These are phyloP conservation scores for Trichophyton simii DNA, from an alignment of 2,329 filamentous ascomycete species.

Conservation along the genomic window DNA sequence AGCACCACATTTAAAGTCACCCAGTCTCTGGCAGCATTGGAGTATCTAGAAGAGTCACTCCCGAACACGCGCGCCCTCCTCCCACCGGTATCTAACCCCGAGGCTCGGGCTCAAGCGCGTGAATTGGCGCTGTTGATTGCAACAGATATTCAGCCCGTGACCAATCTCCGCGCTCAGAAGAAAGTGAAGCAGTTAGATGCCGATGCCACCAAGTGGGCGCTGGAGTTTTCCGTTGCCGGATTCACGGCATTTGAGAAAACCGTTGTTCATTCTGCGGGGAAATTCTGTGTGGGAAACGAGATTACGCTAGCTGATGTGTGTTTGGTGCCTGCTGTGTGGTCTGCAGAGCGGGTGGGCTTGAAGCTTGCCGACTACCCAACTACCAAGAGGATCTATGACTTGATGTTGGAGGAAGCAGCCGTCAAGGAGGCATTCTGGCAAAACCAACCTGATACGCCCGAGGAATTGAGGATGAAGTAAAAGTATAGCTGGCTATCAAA, in stretches of 20 bases:
- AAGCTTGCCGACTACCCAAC: slow-evolving; percentile 40
- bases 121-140: slow-evolving; percentile 44
- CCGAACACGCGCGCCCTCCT: slow-evolving; percentile 33
- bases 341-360: slow-evolving; percentile 43
- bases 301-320: slow-evolving; percentile 48
- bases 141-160: slow-evolving; percentile 48
- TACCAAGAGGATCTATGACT: slow-evolving; percentile 35
- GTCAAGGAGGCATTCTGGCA: slow-evolving; percentile 44
- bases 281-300: slow-evolving; percentile 44
- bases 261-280: slow-evolving; percentile 32
- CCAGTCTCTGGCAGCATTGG: slow-evolving; percentile 48
- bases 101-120: slow-evolving; percentile 40
- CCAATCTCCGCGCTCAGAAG: slow-evolving; percentile 44
- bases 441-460: slow-evolving; percentile 43
- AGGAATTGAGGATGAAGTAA: slow-evolving; percentile 27
- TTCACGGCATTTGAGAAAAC: slow-evolving; percentile 44
- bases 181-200: slow-evolving; percentile 34
- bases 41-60: slow-evolving; percentile 48
- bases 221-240: slow-evolving; percentile 40
- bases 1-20: slow-evolving; percentile 33
- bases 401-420: slow-evolving; percentile 38
- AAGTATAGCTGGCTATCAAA: background rate
- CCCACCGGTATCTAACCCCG: slow-evolving; percentile 30
- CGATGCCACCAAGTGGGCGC: slow-evolving; percentile 38
- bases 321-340: slow-evolving; percentile 47